phyloP scores from a whole-genome alignment of 495 filamentous ascomycete genomes.

The Copromyces sp. region DNA sequence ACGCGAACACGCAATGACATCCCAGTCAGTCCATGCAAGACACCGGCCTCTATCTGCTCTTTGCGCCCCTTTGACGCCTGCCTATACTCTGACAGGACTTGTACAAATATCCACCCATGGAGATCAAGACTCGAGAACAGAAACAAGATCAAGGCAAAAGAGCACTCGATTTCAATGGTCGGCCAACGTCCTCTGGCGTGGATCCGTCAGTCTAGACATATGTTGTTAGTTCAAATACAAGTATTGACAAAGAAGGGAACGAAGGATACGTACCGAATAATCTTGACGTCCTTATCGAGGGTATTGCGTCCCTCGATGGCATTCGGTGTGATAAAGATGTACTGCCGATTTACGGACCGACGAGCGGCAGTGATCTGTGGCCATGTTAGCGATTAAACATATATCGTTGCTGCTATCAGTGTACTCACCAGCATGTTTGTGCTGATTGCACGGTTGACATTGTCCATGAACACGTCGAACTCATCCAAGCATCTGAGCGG shows the following conservation, averaged over 20 bases:
- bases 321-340: conserved; percentile 93
- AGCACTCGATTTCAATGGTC: conserved; percentile 16
- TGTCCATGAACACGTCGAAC: conserved; percentile 99
- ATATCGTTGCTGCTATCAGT: not conserved
- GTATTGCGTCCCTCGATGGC: conserved; percentile 64
- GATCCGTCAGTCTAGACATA: conserved; percentile 46
- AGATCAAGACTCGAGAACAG: not conserved
- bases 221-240: conserved; percentile 6
- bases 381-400: not conserved
- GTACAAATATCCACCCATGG: not conserved
- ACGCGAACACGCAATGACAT: not conserved
- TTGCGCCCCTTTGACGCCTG: not conserved
- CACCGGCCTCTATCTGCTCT: not conserved
- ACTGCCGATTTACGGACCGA: conserved; percentile 78
- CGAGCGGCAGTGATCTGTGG: conserved; percentile 71
- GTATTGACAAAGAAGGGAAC: not conserved
- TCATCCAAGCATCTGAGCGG: conserved; percentile 93
- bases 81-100: not conserved
- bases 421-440: conserved; percentile 83
- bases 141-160: not conserved
- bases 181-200: conserved; percentile 39
- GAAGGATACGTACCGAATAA: conserved; percentile 57
- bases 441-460: conserved; percentile 84
- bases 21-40: not conserved
- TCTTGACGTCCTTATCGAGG: conserved; percentile 63